Evolutionary conservation across 1,284 basidiomycete genomes (phyloP).

Genomic region (Schizophyllum commune): DNA sequence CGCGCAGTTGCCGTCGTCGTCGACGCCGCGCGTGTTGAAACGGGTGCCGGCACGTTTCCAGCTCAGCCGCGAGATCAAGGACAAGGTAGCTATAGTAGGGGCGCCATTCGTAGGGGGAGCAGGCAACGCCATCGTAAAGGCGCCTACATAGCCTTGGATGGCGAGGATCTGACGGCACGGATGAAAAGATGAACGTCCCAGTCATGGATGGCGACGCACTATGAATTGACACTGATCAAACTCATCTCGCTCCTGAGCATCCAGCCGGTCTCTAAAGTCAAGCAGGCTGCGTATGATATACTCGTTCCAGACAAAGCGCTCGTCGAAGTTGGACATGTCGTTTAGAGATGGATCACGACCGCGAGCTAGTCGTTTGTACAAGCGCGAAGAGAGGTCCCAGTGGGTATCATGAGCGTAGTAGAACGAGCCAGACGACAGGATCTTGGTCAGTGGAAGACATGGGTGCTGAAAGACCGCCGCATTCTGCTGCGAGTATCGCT

Average conservation of each 20-base stretch:
- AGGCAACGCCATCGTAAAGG: conserved; percentile 62
- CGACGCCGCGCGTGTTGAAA: conserved; percentile 95
- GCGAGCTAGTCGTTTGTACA: conserved; percentile 59
- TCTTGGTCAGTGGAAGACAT: conserved; percentile 84
- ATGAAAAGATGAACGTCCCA: conserved; percentile 14
- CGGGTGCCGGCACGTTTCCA: conserved; percentile 96
- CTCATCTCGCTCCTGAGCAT: conserved; percentile 58
- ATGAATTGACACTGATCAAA: conserved; percentile 77
- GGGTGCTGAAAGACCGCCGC: conserved; percentile 77
- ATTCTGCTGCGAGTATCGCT: conserved; percentile 45
- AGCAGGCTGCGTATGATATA: conserved; percentile 75
- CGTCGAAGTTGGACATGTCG: conserved; percentile 65
- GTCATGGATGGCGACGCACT: conserved; percentile 38
- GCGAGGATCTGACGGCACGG: conserved; percentile 58
- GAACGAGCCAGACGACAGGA: conserved; percentile 87
- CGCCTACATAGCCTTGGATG: conserved; percentile 89
- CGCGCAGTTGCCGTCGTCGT: conserved; percentile 95
- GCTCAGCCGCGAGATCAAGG: conserved; percentile 81
- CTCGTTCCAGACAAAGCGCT: conserved; percentile 85
- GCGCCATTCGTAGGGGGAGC: conserved; percentile 64
- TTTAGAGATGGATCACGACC: conserved; percentile 22
- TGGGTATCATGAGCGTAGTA: conserved; percentile 80
- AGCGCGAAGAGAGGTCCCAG: conserved; percentile 86
- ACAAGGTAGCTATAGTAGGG: conserved; percentile 61
- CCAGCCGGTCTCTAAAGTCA: conserved; percentile 73